Evolutionary conservation across 495 filamentous ascomycete species (phyloP).

Genomic region (Podospora pseudopauciseta): DNA sequence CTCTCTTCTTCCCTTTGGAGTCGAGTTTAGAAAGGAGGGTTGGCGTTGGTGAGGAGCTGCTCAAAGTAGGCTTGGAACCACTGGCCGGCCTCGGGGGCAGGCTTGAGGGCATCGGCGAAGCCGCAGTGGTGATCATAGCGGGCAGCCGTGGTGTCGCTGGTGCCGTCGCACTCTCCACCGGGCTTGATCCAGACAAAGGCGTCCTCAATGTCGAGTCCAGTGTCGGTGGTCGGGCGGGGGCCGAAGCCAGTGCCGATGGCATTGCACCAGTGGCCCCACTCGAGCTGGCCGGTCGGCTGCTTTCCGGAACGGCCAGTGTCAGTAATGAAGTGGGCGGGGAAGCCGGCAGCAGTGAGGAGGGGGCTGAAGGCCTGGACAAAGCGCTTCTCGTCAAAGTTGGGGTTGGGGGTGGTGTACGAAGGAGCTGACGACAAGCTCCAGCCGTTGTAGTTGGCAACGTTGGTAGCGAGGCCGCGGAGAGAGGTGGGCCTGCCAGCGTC

Average conservation of each 20-base stretch:
- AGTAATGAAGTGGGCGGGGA: conserved; percentile 67
- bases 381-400: conserved; percentile 64
- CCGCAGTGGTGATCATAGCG: conserved; percentile 74
- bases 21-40: conserved; percentile 47
- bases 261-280: conserved; percentile 85
- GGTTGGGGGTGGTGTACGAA: conserved; percentile 45
- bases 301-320: conserved; percentile 67
- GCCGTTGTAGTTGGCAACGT: conserved; percentile 77
- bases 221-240: conserved; percentile 61
- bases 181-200: conserved; percentile 86
- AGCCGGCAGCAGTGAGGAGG: conserved; percentile 57
- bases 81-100: conserved; percentile 70
- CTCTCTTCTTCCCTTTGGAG: neutral
- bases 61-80: conserved; percentile 83
- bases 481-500: conserved; percentile 59
- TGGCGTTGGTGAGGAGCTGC: conserved; percentile 65
- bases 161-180: conserved; percentile 78
- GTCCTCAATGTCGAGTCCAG: conserved; percentile 60
- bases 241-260: conserved; percentile 71
- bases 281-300: conserved; percentile 60
- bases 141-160: conserved; percentile 55
- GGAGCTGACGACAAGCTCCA: conserved; percentile 42
- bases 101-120: conserved; percentile 54
- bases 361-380: conserved; percentile 67
- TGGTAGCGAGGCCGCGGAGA: conserved; percentile 72